phyloP scores from a whole-genome alignment of 805 yeast genomes.

The Ogataea naganishii region DNA sequence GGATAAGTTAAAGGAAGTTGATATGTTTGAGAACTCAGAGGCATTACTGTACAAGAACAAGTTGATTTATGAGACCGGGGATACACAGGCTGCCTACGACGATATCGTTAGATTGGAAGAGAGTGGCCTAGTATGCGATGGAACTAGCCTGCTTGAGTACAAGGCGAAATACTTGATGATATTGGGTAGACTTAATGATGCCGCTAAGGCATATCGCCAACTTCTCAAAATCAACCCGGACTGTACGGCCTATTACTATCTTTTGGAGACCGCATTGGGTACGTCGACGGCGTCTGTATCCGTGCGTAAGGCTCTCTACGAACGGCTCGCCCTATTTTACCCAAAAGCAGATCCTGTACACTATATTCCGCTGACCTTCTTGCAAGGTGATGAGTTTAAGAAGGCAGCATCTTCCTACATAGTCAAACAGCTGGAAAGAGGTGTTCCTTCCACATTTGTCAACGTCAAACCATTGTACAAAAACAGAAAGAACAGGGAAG shows the following conservation, averaged over 20 bases:
- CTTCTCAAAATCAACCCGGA: slow-evolving; percentile 85
- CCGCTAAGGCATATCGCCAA: slow-evolving; percentile 58
- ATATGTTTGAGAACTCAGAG: slow-evolving; percentile 74
- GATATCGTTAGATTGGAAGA: slow-evolving; percentile 46
- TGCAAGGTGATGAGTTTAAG: slow-evolving; percentile 41
- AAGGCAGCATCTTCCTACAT: slow-evolving; percentile 46
- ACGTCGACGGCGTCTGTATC: slow-evolving; percentile 35
- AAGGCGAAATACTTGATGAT: slow-evolving; percentile 56
- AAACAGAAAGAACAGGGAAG: slow-evolving; percentile 26
- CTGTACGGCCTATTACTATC: slow-evolving; percentile 51
- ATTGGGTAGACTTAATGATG: slow-evolving; percentile 50
- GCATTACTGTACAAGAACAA: slow-evolving; percentile 64
- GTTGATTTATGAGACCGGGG: slow-evolving; percentile 55
- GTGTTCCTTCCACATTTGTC: slow-evolving; percentile 86
- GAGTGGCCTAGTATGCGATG: slow-evolving; percentile 43
- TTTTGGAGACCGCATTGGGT: slow-evolving; percentile 59
- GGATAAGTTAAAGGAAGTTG: slow-evolving; percentile 59
- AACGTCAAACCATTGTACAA: slow-evolving; percentile 75
- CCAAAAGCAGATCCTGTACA: slow-evolving; percentile 80
- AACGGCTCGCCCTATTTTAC: slow-evolving; percentile 56
- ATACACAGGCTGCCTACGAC: slow-evolving; percentile 53
- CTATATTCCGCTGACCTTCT: slow-evolving; percentile 68
- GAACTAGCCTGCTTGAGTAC: slow-evolving; percentile 52
- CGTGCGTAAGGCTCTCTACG: slow-evolving; percentile 53
- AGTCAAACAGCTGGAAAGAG: slow-evolving; percentile 53